Base-by-base conservation (phyloP, 768 basidiomycete genomes). In the Amanita rubescens region DNA sequence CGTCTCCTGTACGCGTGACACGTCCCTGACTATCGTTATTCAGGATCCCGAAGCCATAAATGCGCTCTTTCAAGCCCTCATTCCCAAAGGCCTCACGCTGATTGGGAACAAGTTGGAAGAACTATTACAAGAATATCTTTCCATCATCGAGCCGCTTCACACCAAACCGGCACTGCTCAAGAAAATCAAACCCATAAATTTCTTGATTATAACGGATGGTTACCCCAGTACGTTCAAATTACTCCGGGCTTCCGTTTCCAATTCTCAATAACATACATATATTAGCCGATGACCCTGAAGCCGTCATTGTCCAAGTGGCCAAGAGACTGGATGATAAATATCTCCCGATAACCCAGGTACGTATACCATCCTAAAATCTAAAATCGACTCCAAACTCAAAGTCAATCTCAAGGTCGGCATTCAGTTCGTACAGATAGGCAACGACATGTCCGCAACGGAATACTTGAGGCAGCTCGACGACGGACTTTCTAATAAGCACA, bases 371-470 rank as follows among this genome's bases (percentile, higher is more conserved):
- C 37, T n/a, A 8, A 37, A 45, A 25, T 33, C 12, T 44, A 3
- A n/a, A n/a, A n/a, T n/a, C n/a, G n/a, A n/a, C n/a, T 34, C 10
- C 25, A 19, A 14, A n/a, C 25, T 39, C 39, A 51, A 20, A 51
- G 22, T 9, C 27, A 34, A 33, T 43, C 27, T n/a, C 1, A 62
- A 86, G 77, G 70, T 86, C 15, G 82, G 85, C 0, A 76, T 87
- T 24, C 84, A 86, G 57, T 85, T 90, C 48, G 76, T 90, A 1
- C 87, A 89, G 64, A 79, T 90, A 33, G 87, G 87, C 4, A 63
- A 77, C 57, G 65, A 62, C 59, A 62, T 53, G 33, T 58, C 48
- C 42, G 62, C 55, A 70, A 81, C 42, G 58, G 72, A 2, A 67
- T 84, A 63, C 59, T 70, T 81, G 42, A 63, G 71, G 52, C 67